These are phyloP conservation scores for Eutrema japonicum DNA, from an alignment of 345 rosid genomes.

Conservation along the genomic window DNA sequence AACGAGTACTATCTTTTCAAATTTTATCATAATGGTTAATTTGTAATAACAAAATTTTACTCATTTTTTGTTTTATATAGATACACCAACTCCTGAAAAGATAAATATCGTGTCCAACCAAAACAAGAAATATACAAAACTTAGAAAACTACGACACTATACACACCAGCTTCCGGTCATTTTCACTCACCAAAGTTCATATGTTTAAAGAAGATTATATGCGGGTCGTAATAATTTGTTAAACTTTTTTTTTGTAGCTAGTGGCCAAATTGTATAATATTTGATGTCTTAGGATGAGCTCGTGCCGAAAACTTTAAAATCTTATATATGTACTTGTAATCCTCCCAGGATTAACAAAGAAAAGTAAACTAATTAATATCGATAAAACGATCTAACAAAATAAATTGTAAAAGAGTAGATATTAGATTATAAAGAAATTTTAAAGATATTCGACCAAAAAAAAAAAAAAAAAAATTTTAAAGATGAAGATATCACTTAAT, in stretches of 20 bases:
- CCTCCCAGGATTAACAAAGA: too few species aligned
- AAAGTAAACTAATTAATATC: too few species aligned
- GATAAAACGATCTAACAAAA: background rate
- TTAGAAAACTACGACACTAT: too few species aligned
- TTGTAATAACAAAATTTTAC: too few species aligned
- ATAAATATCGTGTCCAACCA: background rate
- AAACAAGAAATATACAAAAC: background rate
- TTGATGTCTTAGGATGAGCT: background rate
- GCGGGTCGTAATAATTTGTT: background rate
- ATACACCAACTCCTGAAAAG: background rate
- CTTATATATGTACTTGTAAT: background rate
- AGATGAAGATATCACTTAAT: background rate
- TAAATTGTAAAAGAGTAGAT: too few species aligned
- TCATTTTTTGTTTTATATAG: background rate
- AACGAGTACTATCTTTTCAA: background rate
- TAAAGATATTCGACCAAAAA: too few species aligned
- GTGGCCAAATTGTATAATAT: background rate
- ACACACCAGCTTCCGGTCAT: background rate
- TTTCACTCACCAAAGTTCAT: conserved; percentile 4
- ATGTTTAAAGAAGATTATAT: too few species aligned
- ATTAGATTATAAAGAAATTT: background rate
- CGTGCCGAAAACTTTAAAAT: background rate
- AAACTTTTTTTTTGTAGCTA: background rate
- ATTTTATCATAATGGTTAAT: background rate
- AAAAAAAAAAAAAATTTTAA: too few species aligned